phyloP scores from a whole-genome alignment of 1,284 basidiomycete species.

The Puccinia hordei region DNA sequence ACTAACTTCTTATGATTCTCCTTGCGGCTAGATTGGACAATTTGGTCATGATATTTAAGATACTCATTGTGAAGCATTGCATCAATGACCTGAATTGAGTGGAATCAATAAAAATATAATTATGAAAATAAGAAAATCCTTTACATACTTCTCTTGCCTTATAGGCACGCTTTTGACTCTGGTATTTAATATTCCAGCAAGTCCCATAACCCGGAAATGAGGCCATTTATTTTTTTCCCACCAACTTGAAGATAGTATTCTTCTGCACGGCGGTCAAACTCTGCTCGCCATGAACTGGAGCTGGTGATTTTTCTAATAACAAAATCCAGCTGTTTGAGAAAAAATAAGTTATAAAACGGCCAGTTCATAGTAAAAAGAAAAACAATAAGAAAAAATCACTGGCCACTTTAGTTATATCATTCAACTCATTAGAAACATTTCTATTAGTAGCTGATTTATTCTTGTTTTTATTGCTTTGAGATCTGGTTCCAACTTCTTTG shows the following conservation, averaged over 20 bases:
- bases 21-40: background rate
- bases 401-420: background rate
- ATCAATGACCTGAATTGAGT: background rate
- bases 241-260: background rate
- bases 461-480: background rate
- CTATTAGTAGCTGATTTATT: background rate
- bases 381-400: background rate
- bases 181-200: conserved; percentile 29
- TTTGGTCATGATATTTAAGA: conserved; percentile 13
- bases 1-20: background rate
- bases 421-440: background rate
- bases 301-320: background rate
- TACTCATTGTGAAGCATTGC: conserved; percentile 20
- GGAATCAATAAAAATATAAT: background rate
- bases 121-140: background rate
- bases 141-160: conserved; percentile 24
- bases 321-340: conserved; percentile 3
- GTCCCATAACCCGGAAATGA: conserved; percentile 29
- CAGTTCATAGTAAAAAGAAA: background rate
- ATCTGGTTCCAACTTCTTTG: background rate
- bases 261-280: background rate
- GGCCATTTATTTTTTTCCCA: background rate
- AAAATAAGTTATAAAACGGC: too few relatives aligned
- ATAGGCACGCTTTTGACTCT: background rate
- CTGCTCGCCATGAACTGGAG: conserved; percentile 12